A percentile compares a stretch with the other conserved stretches of the same genome.
phyloP scores from a whole-genome alignment of 139 green algal species.

The Mesotaenium endlicherianum region DNA sequence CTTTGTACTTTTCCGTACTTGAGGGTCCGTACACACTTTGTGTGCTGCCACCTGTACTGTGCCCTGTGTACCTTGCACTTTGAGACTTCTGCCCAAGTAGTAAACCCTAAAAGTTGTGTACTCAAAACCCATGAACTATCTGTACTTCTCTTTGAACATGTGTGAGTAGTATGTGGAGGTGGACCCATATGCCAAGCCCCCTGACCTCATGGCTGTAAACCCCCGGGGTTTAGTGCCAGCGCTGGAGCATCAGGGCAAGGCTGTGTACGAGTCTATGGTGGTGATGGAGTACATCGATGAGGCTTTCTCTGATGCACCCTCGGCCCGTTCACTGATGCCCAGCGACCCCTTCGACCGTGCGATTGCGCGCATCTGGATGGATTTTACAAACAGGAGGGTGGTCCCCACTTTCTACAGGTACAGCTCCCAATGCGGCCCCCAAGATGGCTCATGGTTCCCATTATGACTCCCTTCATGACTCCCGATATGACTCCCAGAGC shows the following conservation, averaged over 20 bases:
- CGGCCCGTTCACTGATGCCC: conserved; percentile 4
- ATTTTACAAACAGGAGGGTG: conserved; percentile 49
- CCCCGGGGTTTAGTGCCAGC: conserved; percentile 53
- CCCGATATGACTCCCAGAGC: too few species aligned
- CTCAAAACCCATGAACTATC: not conserved
- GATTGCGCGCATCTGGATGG: conserved; percentile 51
- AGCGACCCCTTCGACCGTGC: conserved; percentile 15
- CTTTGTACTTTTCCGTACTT: not conserved
- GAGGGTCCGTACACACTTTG: not conserved
- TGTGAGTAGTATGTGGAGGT: conserved; percentile 47
- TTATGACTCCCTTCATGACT: too few species aligned
- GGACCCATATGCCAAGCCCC: conserved; percentile 53
- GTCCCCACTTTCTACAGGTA: conserved; percentile 51
- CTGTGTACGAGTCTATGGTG: conserved; percentile 52
- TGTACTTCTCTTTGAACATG: not conserved
- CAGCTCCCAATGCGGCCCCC: too few species aligned
- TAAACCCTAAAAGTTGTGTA: not conserved
- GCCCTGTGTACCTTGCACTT: not conserved
- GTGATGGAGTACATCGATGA: conserved; percentile 52
- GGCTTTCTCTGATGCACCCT: conserved; percentile 7
- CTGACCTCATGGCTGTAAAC: conserved; percentile 54
- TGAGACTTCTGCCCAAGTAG: not conserved
- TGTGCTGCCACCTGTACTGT: not conserved
- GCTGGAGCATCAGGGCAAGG: conserved; percentile 22
- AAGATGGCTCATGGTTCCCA: too few species aligned